phyloP scores from a whole-genome alignment of 805 yeast genomes.

The Candida loeiensis region DNA sequence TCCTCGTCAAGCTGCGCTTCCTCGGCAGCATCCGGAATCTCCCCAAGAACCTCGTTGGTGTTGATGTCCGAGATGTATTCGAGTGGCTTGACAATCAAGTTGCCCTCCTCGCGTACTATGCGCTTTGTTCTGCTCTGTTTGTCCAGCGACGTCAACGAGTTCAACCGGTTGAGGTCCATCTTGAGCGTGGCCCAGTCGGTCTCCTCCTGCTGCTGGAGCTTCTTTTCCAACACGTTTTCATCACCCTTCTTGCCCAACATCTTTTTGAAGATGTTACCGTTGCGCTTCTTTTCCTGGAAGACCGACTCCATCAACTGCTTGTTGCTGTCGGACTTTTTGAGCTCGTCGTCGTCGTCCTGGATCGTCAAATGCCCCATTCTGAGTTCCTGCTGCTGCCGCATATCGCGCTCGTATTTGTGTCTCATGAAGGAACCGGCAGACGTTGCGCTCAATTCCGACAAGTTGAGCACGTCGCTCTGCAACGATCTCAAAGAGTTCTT shows the following conservation, averaged over 20 bases:
- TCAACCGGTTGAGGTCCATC: constrained; percentile 39
- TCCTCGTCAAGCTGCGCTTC: constrained; percentile 1
- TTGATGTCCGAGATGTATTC: constrained; percentile 42
- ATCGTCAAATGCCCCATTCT: constrained; percentile 21
- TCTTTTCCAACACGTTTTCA: constrained; percentile 30
- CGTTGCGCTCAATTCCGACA: constrained; percentile 80
- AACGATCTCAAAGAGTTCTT: constrained; percentile 39
- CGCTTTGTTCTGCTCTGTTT: constrained; percentile 67
- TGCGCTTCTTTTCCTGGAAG: constrained; percentile 41
- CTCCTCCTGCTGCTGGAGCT: constrained; percentile 28
- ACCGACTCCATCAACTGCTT: constrained; percentile 37
- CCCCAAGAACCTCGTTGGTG: constrained; percentile 33
- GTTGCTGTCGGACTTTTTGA: constrained; percentile 7
- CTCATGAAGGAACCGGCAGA: constrained; percentile 83
- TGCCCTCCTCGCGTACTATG: constrained; percentile 38
- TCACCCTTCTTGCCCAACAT: constrained; percentile 32
- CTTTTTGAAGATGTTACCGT: constrained; percentile 46
- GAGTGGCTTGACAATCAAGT: constrained; percentile 40
- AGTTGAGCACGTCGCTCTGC: constrained; percentile 44
- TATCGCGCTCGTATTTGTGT: constrained; percentile 53
- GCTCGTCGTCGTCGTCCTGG: constrained; percentile 16
- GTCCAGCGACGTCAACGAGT: constrained; percentile 42
- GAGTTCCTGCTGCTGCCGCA: constrained; percentile 19
- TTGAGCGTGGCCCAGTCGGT: constrained; percentile 39
- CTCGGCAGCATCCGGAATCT: constrained; percentile 10